Base-by-base conservation (phyloP, 1,284 basidiomycete species). In the Trichosporon faecale region DNA sequence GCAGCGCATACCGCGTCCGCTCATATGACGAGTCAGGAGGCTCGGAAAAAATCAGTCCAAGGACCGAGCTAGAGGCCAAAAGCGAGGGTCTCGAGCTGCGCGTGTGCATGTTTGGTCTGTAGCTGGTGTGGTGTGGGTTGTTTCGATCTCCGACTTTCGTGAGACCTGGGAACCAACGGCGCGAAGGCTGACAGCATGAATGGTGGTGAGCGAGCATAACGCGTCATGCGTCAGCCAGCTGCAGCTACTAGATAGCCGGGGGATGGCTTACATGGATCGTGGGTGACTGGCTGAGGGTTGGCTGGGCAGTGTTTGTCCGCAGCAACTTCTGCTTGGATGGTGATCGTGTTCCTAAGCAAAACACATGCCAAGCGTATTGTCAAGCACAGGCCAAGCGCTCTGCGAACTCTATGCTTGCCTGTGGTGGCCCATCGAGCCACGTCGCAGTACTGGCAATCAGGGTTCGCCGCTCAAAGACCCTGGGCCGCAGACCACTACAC, bases 201-300 rank as follows among this genome's bases (percentile, higher is more conserved):
- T 31, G 52, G 52, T 27, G 25, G 52, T 29, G 27, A 31, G 57
- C 27, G 57, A 31, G 57, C 49, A 52, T 23, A 52, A 52, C 18
- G 57, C 57, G 57, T 61, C 57, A 61, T 61, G 57, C 57, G 57
- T 18, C 57, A 33, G 57, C 23, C 57, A 61, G 57, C 35, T 37
- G 35, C 12, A 37, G 35, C n/a, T n/a, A n/a, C n/a, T n/a, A n/a
- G n/a, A 8, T 12, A 37, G 35, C 35, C 12, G 35, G 35, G 9
- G 35, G 40, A 44, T 44, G 6, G 40, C 16, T 44, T 18, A 44
- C 18, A 18, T 44, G 40, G n/a, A n/a, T n/a, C n/a, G 33, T 44
- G 49, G 49, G 21, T 52, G 49, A 52, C 49, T 52, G 49, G 49
- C 21, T 25, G 40, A 23, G 49, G 40, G 16, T 23, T 23, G 21